Conservation (phyloP, 306 rosid species). For the Hippophae tibetana region DNA sequence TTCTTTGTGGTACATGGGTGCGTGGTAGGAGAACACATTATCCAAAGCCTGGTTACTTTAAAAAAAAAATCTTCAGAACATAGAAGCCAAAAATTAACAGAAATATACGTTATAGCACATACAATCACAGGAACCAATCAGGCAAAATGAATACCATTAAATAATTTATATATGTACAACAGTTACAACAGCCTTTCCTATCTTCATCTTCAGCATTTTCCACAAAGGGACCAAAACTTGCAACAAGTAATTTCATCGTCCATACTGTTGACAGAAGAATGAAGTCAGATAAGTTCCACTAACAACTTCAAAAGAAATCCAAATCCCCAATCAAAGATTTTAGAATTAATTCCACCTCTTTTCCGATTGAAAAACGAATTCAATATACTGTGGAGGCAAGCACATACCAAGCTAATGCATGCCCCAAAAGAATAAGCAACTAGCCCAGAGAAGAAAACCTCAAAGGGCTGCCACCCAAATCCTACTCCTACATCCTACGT, state of each 20-base stretch:
- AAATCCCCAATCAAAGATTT: conserved; percentile 34
- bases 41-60: no score
- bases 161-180: conserved; percentile 66
- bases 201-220: conserved; percentile 31
- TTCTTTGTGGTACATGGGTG: no score
- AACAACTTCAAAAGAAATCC: conserved; percentile 19
- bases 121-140: not conserved
- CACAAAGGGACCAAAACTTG: conserved; percentile 40
- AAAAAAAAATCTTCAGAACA: no score
- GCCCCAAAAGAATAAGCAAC: conserved; percentile 85
- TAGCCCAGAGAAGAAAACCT: conserved; percentile 31
- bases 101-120: no score
- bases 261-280: conserved; percentile 28
- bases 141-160: conserved; percentile 46
- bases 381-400: conserved; percentile 55
- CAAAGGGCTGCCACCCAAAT: conserved; percentile 38
- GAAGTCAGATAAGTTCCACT: conserved; percentile 26
- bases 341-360: conserved; percentile 37
- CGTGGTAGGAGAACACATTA: no score
- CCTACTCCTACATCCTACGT: conserved; percentile 50
- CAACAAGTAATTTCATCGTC: conserved; percentile 33
- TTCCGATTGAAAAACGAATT: conserved; percentile 40
- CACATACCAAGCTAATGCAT: conserved; percentile 23
- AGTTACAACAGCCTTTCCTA: conserved; percentile 36
- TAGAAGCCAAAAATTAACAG: no score